Percentiles rank a stretch among this genome's conserved stretches.
These are phyloP conservation scores for Lycium ferocissimum DNA, from an alignment of 257 asterid genomes.

Conservation along the genomic window DNA sequence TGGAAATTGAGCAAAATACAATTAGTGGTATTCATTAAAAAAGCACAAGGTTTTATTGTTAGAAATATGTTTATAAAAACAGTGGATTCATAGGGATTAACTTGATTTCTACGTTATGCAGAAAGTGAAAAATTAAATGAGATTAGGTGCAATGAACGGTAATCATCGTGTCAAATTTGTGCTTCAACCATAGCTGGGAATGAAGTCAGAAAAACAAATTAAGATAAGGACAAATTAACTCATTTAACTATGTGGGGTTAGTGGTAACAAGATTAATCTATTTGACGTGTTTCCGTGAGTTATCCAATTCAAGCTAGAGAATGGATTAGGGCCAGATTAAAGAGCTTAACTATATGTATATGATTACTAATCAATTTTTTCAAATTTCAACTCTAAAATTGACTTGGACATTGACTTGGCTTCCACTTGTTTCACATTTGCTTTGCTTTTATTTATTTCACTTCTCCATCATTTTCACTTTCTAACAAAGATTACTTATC, in stretches of 20 bases:
- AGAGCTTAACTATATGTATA: background rate
- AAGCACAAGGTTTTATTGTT: background rate
- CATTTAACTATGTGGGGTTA: background rate
- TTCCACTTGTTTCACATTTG: background rate
- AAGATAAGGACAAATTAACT: background rate
- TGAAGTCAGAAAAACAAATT: background rate
- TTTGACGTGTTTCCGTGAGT: background rate
- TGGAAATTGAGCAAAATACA: background rate
- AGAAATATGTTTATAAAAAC: background rate
- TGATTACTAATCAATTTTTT: background rate
- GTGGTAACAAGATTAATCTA: background rate
- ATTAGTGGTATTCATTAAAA: background rate
- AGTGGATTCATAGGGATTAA: background rate
- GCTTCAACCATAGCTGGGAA: background rate
- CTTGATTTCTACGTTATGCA: background rate
- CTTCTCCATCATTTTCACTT: background rate
- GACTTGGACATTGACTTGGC: background rate
- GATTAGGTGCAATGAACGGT: slow-evolving; percentile 15
- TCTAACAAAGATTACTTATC: background rate
- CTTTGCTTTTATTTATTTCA: background rate
- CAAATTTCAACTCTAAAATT: slow-evolving; percentile 1
- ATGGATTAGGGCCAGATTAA: slow-evolving; percentile 6
- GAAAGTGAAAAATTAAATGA: background rate
- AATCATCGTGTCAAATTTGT: slow-evolving; percentile 2
- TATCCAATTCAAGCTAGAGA: background rate